Evolutionary conservation across 495 filamentous ascomycete genomes (phyloP), one percentile per base, ranked within the genome.

Genomic region (Tuber borchii): DNA sequence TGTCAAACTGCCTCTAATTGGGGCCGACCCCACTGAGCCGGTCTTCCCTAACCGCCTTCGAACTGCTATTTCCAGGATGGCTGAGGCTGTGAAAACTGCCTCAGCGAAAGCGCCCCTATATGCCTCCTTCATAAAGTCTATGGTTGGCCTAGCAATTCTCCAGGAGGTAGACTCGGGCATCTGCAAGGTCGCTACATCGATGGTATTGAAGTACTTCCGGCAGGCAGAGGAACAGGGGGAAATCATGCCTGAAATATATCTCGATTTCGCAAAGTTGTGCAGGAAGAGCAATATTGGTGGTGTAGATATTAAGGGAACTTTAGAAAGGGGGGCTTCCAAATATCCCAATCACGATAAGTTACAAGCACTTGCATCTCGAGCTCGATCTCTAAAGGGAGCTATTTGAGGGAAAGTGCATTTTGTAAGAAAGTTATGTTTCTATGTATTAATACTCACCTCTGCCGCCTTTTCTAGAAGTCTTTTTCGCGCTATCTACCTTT

Each of bases 401-500:
- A 19, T 34, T 14, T 65, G 56, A 65, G 26, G 26, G 17, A 34
- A 34, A 19, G 56, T 34, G 19, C 56, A 34, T 65, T 34, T 65
- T 16, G n/a, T 31, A 61, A 10, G n/a, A 61, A 61, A 12, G 19
- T 40, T 46, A 46, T 74, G 45, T 20, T n/a, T 37, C 69, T 16
- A 76, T 8, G 70, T 43, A 61, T 5, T n/a, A 73, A 79, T 34
- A 79, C 37, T 84, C 83, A 48, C 72, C 80, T 43, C 79, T 77
- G n/a, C 77, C 78, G 20, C 88, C 86, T 83, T 87, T 88, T 37
- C 94, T 88, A 75, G 85, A 87, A 39, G 87, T 87, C 84, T 98
- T 98, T 86, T 97, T 98, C 71, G 86, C 88, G 79, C 91, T 90
- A 71, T 91, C 91, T 42, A 86, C 78, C 85, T 96, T 97, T 85